Evolutionary conservation across 2,329 filamentous ascomycete genomes (phyloP).

Genomic region (Polychaeton citri): DNA sequence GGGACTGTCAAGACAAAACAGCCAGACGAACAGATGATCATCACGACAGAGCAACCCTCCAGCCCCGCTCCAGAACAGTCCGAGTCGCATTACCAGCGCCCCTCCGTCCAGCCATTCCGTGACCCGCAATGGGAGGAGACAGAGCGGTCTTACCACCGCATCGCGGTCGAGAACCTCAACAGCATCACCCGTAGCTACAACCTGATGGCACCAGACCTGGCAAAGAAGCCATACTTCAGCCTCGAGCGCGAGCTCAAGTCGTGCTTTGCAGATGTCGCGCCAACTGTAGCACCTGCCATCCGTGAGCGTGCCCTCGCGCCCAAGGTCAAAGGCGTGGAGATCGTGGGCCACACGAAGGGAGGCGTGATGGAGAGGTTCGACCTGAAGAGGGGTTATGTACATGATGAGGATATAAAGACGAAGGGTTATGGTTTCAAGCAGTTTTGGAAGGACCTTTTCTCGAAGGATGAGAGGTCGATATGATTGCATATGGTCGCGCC

Average conservation of each 20-base stretch:
- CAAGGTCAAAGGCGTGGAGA: conserved; percentile 24
- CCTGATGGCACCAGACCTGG: conserved; percentile 80
- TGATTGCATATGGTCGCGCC: neutral
- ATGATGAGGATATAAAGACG: conserved; percentile 50
- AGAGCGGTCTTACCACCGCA: conserved; percentile 61
- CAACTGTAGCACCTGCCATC: conserved; percentile 59
- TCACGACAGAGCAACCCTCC: conserved; percentile 24
- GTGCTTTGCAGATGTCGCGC: conserved; percentile 80
- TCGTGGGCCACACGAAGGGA: conserved; percentile 30
- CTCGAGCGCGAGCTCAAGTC: conserved; percentile 67
- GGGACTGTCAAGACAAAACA: conserved; percentile 6
- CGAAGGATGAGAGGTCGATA: conserved; percentile 3
- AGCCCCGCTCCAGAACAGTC: conserved; percentile 7
- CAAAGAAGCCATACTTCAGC: conserved; percentile 83
- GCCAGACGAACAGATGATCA: conserved; percentile 1
- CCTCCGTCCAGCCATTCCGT: conserved; percentile 45
- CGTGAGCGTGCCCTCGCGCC: conserved; percentile 48
- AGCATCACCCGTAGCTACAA: conserved; percentile 76
- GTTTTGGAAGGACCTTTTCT: conserved; percentile 75
- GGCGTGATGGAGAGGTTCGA: conserved; percentile 51
- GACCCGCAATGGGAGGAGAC: conserved; percentile 62
- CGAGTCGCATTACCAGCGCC: conserved; percentile 4
- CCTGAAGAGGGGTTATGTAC: conserved; percentile 43
- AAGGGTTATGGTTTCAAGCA: conserved; percentile 76
- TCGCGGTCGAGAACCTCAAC: conserved; percentile 70